These are phyloP conservation scores for Russula griseocarnosa DNA, from an alignment of 768 basidiomycete species.

Conservation along the genomic window DNA sequence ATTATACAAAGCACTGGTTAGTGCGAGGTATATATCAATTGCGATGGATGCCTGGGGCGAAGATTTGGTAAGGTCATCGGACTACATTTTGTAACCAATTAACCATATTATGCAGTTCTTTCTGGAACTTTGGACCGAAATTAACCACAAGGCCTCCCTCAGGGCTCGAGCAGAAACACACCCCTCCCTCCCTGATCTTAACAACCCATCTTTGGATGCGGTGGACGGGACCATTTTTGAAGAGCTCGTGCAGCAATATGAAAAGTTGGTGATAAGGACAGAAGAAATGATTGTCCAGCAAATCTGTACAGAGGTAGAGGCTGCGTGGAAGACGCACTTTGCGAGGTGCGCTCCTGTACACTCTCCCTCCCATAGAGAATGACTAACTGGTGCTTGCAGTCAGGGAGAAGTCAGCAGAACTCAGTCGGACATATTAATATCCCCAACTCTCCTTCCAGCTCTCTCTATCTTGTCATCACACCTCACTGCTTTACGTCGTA, in stretches of 20 bases:
- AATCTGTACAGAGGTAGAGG: constrained; percentile 77
- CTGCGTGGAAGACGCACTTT: constrained; percentile 69
- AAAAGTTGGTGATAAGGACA: constrained; percentile 56
- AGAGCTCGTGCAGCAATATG: constrained; percentile 63
- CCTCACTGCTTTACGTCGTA: constrained; percentile 59
- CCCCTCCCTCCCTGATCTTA: constrained; percentile 48
- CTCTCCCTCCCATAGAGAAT: neutral
- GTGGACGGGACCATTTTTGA: constrained; percentile 75
- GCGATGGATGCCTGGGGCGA: constrained; percentile 84
- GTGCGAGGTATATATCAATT: constrained; percentile 65
- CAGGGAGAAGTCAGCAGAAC: constrained; percentile 34
- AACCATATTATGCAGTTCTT: constrained; percentile 61
- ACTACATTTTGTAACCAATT: neutral
- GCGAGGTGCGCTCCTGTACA: constrained; percentile 34
- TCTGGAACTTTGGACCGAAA: constrained; percentile 83
- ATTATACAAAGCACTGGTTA: constrained; percentile 81
- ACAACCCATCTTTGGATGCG: constrained; percentile 34
- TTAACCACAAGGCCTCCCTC: constrained; percentile 55
- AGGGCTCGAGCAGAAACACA: constrained; percentile 51
- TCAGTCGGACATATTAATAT: constrained; percentile 46
- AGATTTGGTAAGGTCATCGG: constrained; percentile 61
- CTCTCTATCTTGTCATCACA: constrained; percentile 80
- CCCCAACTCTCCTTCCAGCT: constrained; percentile 69
- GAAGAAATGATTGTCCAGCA: constrained; percentile 87
- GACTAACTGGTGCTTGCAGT: constrained; percentile 31